Conservation (phyloP, 179 eudicot genomes). For the Monotropa hypopitys region DNA sequence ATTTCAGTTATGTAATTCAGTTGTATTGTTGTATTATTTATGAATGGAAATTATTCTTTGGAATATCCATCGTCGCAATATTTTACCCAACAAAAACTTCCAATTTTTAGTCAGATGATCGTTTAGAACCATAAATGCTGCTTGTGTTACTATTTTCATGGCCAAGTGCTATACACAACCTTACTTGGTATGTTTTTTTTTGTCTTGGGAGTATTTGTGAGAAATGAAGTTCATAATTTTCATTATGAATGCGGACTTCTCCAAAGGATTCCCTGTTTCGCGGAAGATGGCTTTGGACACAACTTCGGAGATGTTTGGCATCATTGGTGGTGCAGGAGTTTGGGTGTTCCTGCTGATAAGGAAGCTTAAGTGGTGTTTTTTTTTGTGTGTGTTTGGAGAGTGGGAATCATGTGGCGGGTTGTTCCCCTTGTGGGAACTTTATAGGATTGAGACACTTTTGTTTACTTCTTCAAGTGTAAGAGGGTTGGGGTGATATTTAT, state of each 20-base stretch:
- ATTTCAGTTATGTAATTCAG: too few species aligned
- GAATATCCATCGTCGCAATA: too few species aligned
- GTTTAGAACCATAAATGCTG: not conserved
- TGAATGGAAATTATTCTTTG: too few species aligned
- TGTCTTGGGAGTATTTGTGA: not conserved
- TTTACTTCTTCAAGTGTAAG: not conserved
- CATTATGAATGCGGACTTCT: not conserved
- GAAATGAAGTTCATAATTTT: not conserved
- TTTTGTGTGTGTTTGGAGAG: not conserved
- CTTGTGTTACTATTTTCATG: too few species aligned
- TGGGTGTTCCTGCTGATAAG: not conserved
- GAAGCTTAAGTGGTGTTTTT: not conserved
- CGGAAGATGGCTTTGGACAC: not conserved
- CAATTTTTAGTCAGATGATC: not conserved
- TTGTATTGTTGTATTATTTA: too few species aligned
- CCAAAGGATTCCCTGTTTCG: not conserved
- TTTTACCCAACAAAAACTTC: too few species aligned
- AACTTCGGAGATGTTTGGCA: not conserved
- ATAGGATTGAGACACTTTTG: not conserved
- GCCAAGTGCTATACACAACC: too few species aligned
- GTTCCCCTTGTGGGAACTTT: not conserved
- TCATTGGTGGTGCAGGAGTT: not conserved
- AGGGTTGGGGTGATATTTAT: not conserved
- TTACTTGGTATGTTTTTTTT: not conserved
- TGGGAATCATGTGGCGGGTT: not conserved